phyloP scores from a whole-genome alignment of 768 basidiomycete species.

The Mrakia hoshinonis region DNA sequence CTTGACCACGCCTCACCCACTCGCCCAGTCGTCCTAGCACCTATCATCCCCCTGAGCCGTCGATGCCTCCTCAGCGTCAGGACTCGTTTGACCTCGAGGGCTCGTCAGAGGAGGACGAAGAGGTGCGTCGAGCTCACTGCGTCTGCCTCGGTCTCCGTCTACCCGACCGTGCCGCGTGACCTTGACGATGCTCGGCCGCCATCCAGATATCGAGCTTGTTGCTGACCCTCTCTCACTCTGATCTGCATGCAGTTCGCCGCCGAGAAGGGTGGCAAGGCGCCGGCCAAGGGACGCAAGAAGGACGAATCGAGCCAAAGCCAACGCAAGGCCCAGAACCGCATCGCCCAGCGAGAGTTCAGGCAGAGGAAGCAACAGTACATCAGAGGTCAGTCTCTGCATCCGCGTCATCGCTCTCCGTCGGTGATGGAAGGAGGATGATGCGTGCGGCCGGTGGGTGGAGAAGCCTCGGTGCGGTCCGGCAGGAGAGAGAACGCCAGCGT shows the following conservation, averaged over 20 bases:
- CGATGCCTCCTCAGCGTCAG: background rate
- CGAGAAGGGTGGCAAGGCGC: background rate
- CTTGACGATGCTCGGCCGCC: too few species aligned
- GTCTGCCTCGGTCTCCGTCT: background rate
- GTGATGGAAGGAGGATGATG: background rate
- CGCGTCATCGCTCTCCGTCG: background rate
- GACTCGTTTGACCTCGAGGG: constrained; percentile 1
- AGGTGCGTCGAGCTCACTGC: background rate
- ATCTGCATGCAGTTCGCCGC: background rate
- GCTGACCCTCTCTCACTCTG: too few species aligned
- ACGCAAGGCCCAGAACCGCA: constrained; percentile 18
- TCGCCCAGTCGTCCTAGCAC: background rate
- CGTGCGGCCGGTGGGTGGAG: background rate
- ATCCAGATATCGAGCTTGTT: too few species aligned
- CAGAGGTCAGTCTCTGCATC: background rate
- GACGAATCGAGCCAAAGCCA: background rate
- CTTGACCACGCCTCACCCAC: background rate
- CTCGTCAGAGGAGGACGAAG: background rate
- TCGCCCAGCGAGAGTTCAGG: constrained; percentile 19
- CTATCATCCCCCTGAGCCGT: background rate
- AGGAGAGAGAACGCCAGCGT: background rate
- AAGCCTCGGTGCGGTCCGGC: background rate
- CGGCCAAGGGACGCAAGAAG: constrained; percentile 13
- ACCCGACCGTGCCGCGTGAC: too few species aligned
- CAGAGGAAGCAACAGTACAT: constrained; percentile 28